phyloP scores from a whole-genome alignment of 2,329 filamentous ascomycete genomes.

The Neopestalotiopsis sp. region DNA sequence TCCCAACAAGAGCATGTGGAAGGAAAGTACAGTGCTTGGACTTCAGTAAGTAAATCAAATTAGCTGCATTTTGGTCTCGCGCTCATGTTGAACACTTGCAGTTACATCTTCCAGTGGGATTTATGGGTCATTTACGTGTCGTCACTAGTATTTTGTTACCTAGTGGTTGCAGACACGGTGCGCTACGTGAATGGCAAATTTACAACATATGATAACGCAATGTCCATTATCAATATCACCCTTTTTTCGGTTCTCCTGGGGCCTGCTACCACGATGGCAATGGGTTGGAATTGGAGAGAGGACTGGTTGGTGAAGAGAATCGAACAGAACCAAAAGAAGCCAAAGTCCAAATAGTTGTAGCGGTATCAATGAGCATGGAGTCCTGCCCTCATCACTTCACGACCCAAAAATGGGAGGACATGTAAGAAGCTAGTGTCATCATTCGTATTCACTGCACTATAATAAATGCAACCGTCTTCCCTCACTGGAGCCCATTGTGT shows the following conservation, averaged over 20 bases:
- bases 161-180: constrained; percentile 29
- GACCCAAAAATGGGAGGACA: too few species aligned
- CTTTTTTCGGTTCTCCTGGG: constrained; percentile 28
- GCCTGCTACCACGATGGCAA: constrained; percentile 30
- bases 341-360: not conserved
- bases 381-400: too few species aligned
- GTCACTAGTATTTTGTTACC: constrained; percentile 33
- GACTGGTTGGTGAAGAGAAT: constrained; percentile 31
- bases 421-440: not conserved
- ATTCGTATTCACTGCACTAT: constrained; percentile 6
- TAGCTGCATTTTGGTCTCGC: not conserved
- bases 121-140: constrained; percentile 31
- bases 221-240: constrained; percentile 26
- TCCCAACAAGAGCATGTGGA: constrained; percentile 26
- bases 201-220: constrained; percentile 8
- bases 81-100: not conserved
- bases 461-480: not conserved
- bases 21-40: constrained; percentile 28
- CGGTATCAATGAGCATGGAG: not conserved
- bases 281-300: constrained; percentile 35
- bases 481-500: not conserved
- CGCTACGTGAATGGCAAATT: constrained; percentile 25
- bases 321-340: constrained; percentile 22
- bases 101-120: constrained; percentile 37
- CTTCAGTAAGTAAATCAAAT: constrained; percentile 24